Percentiles rank a stretch among this genome's conserved stretches.
These are phyloP conservation scores for Alternaria viburni DNA, from an alignment of 2,329 filamentous ascomycete genomes.

Conservation along the genomic window DNA sequence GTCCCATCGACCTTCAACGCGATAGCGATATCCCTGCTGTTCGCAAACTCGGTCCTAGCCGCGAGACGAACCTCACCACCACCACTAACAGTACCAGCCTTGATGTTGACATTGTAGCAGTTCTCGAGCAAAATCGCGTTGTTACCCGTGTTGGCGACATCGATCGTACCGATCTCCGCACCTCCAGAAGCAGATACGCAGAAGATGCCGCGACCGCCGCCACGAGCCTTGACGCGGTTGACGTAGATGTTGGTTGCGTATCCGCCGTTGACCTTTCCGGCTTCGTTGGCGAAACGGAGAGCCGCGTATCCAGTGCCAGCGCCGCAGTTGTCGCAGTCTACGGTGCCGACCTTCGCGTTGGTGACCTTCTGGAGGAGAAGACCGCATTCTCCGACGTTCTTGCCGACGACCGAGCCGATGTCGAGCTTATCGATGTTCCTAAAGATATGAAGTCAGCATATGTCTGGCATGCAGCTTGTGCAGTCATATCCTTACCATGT, in stretches of 20 bases:
- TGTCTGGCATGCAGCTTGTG: not conserved
- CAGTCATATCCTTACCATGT: conserved; percentile 47
- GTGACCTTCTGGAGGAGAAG: conserved; percentile 62
- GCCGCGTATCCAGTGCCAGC: conserved; percentile 62
- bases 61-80: conserved; percentile 63
- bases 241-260: conserved; percentile 62
- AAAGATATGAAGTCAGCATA: not conserved
- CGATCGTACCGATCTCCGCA: conserved; percentile 57
- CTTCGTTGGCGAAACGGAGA: conserved; percentile 64
- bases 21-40: conserved; percentile 60
- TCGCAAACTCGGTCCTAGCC: conserved; percentile 61
- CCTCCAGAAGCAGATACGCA: conserved; percentile 64
- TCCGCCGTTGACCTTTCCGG: conserved; percentile 57
- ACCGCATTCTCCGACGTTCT: conserved; percentile 62
- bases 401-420: conserved; percentile 61
- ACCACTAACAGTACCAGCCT: conserved; percentile 59
- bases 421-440: conserved; percentile 62
- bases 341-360: conserved; percentile 60
- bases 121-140: conserved; percentile 66
- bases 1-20: conserved; percentile 58
- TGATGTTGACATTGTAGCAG: conserved; percentile 63
- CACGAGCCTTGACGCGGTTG: conserved; percentile 61
- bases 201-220: conserved; percentile 64
- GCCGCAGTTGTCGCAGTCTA: conserved; percentile 63
- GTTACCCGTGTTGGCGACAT: conserved; percentile 61